Conservation (phyloP, 2,329 filamentous ascomycete species). For the Stemphylium beticola region DNA sequence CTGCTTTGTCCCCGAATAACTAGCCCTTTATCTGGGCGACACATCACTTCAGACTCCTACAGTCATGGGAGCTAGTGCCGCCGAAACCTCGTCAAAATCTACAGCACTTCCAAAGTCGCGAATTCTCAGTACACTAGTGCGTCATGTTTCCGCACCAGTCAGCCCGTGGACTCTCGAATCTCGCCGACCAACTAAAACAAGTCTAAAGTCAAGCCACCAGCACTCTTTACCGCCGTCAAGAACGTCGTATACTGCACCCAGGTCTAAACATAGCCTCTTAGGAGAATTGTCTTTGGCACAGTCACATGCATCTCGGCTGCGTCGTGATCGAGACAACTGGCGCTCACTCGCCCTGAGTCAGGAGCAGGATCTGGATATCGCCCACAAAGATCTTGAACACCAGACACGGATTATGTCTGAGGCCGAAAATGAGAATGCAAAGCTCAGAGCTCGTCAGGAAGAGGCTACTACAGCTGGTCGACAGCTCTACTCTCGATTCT, state of each 20-base stretch:
- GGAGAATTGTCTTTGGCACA: constrained; percentile 7
- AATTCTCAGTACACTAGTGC: not conserved
- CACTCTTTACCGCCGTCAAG: not conserved
- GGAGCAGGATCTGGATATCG: not conserved
- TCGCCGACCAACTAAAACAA: not conserved
- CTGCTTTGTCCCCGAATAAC: not conserved
- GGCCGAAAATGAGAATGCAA: not conserved
- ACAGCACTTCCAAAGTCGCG: constrained; percentile 1
- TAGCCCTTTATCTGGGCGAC: not conserved
- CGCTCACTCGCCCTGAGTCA: constrained; percentile 5
- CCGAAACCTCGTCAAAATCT: not conserved
- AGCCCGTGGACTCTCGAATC: not conserved
- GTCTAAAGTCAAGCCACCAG: not conserved
- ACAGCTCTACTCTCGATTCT: constrained; percentile 1
- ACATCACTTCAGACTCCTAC: not conserved
- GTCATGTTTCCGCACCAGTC: constrained; percentile 14
- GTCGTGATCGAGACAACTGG: constrained; percentile 15
- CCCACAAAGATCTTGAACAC: not conserved
- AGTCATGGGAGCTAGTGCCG: not conserved
- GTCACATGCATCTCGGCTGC: constrained; percentile 6
- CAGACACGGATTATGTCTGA: not conserved
- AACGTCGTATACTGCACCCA: not conserved
- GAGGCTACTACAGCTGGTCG: constrained; percentile 1
- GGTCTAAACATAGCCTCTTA: not conserved
- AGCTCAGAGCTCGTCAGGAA: constrained; percentile 4